phyloP scores from a whole-genome alignment of 805 yeast species.

The Wickerhamomyces mucosus region DNA sequence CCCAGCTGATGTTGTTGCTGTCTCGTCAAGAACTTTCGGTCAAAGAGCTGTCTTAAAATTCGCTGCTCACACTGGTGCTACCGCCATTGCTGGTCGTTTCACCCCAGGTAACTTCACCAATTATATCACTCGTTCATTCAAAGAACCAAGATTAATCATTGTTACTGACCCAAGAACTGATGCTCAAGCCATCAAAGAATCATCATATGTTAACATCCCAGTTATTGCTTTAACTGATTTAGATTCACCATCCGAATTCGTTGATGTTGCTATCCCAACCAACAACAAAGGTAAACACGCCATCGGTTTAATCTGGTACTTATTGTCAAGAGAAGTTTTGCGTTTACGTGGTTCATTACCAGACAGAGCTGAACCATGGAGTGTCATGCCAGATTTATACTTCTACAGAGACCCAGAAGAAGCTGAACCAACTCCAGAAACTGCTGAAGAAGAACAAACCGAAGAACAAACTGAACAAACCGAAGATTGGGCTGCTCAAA shows the following conservation, averaged over 20 bases:
- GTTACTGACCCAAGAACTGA: slow-evolving; percentile 99
- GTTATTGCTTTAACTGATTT: slow-evolving; percentile 98
- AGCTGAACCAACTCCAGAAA: slow-evolving; percentile 70
- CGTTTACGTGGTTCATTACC: slow-evolving; percentile 97
- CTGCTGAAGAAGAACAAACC: slow-evolving; percentile 40
- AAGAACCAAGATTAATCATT: slow-evolving; percentile 98
- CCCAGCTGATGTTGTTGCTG: slow-evolving; percentile 97
- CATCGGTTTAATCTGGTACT: slow-evolving; percentile 99
- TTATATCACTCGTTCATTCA: slow-evolving; percentile 99
- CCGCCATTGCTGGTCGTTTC: slow-evolving; percentile 99
- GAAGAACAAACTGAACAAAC: slow-evolving; percentile 60
- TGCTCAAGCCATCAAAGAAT: slow-evolving; percentile 99
- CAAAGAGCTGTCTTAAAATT: slow-evolving; percentile 99
- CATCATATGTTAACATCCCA: slow-evolving; percentile 99
- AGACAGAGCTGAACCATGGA: slow-evolving; percentile 95
- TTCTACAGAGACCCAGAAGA: slow-evolving; percentile 99
- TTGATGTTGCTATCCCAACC: slow-evolving; percentile 99
- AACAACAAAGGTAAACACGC: slow-evolving; percentile 99
- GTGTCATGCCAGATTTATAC: slow-evolving; percentile 99
- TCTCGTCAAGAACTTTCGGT: slow-evolving; percentile 98
- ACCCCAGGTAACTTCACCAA: slow-evolving; percentile 99
- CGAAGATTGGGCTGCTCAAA: slow-evolving; percentile 62
- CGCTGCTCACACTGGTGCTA: slow-evolving; percentile 99
- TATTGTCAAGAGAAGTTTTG: slow-evolving; percentile 97
- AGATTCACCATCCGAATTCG: slow-evolving; percentile 98